Evolutionary conservation across 495 filamentous ascomycete species (phyloP), one percentile per base, ranked within the genome.

Genomic region (Gamarada debralockiae): DNA sequence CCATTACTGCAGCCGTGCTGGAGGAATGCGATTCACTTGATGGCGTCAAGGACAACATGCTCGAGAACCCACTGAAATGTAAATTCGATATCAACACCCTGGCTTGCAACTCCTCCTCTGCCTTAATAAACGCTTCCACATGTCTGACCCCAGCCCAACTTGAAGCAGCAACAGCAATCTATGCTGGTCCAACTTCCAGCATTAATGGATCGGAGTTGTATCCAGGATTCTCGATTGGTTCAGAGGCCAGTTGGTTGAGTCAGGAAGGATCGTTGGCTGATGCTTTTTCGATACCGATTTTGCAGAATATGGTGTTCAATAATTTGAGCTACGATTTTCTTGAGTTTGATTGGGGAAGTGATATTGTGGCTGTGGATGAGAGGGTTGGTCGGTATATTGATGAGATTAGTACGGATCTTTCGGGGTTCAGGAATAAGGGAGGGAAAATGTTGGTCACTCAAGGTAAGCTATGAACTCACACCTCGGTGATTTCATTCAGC

Each of bases 301-400:
- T 78, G 61, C 73, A 79, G 48, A 72, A 79, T 22, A 62, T 79
- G 13, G 72, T 76, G 20, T 79, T 74, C 59, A 56, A 76, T 34
- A 67, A 78, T 53, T 53, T 77, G 23, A 64, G 58, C 12, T 77
- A 72, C 43, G 62, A 80, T 52, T 48, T 67, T 46, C 52, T 37
- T 12, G 50, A 27, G 1, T 73, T 74, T 52, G 62, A 74, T 46
- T 74, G 61, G 55, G 71, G 66, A 2, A 39, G 54, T 10, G 65
- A 73, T 47, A 64, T 76, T 27, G 60, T 58, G 29, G 48, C 39
- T 5, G 48, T 73, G 0, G 63, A 74, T 48, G 20, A 22, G 18
- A 58, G 36, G 1, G 68, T 67, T 10, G 59, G 62, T 10, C 58
- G 50, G 3, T 49, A 66, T 14, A 74, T 76, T 46, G 70, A 74